phyloP scores from a whole-genome alignment of 148 eudicot species.

The Amaranthus hypochondriacus region DNA sequence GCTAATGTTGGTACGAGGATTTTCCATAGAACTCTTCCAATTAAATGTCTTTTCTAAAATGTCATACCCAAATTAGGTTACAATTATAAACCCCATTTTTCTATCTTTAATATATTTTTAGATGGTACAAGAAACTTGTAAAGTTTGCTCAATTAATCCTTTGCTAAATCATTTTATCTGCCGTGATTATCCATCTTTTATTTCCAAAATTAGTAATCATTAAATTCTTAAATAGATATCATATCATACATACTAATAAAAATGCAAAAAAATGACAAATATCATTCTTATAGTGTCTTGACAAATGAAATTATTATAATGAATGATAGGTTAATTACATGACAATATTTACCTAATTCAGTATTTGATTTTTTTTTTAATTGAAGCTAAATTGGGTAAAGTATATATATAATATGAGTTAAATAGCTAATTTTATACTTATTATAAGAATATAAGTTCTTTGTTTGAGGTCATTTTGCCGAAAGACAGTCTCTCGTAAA shows the following conservation, averaged over 20 bases:
- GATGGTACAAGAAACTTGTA: neutral
- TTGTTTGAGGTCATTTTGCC: no score
- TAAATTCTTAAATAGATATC: neutral
- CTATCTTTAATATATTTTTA: neutral
- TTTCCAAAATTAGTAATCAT: neutral
- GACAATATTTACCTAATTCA: no score
- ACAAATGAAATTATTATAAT: neutral
- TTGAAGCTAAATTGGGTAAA: no score
- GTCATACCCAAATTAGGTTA: constrained; percentile 17
- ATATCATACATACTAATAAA: no score
- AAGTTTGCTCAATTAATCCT: constrained; percentile 16
- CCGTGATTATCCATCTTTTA: constrained; percentile 16
- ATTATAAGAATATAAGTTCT: no score
- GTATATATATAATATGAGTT: no score
- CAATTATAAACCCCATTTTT: neutral
- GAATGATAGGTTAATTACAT: no score
- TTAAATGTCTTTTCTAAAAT: neutral
- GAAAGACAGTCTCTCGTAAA: no score
- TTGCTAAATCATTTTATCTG: constrained; percentile 13
- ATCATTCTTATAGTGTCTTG: neutral
- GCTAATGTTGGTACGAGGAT: neutral
- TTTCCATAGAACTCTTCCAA: neutral
- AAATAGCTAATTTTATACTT: no score
- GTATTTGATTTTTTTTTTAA: no score
- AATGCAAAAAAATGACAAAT: no score